Evolutionary conservation across 2,329 filamentous ascomycete genomes (phyloP), one percentile per base, ranked within the genome.

Genomic region (Blastomyces parvus): DNA sequence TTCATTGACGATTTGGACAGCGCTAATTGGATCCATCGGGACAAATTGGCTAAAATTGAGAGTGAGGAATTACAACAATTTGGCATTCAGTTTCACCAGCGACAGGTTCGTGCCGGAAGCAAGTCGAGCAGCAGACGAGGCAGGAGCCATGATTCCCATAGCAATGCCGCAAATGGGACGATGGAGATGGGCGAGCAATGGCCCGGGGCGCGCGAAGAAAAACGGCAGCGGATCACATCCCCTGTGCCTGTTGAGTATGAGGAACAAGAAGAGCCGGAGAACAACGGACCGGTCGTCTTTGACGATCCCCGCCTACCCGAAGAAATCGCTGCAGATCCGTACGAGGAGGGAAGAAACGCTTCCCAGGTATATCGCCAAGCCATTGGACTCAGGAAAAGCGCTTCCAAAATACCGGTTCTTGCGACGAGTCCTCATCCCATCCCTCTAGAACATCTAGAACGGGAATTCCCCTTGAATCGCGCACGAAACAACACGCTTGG

Each of bases 381-480:
- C 69, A 2, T 33, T 42, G 67, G 78, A 73, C 67, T 82, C 73
- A 70, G 88, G 82, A 77, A 84, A 80, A 78, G 84, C 77, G 79
- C 83, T 3, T 96, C 93, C 55, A 86, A 90, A 62, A 97, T 99
- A 72, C 94, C 94, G 0, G 82, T 97, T 46, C 86, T 91, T 38
- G 92, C 90, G 70, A 80, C 84, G 17, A 96, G 90, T 72, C 88
- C 89, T 1, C 83, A 86, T 25, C 91, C 91, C 13, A 87, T 95
- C 64, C 84, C 89, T 1, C 75, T 83, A 60, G 85, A 88, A 59
- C 85, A 87, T 66, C 80, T 90, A 56, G 91, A 93, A 67, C 85
- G 91, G 66, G 88, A 91, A 69, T 86, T 84, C 30, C 86, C 86
- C 27, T 79, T 88, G 55, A 78, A 82, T 62, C 84, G 91, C 64